Conservation (phyloP, 441 rosid genomes). For the Populus hybrid region DNA sequence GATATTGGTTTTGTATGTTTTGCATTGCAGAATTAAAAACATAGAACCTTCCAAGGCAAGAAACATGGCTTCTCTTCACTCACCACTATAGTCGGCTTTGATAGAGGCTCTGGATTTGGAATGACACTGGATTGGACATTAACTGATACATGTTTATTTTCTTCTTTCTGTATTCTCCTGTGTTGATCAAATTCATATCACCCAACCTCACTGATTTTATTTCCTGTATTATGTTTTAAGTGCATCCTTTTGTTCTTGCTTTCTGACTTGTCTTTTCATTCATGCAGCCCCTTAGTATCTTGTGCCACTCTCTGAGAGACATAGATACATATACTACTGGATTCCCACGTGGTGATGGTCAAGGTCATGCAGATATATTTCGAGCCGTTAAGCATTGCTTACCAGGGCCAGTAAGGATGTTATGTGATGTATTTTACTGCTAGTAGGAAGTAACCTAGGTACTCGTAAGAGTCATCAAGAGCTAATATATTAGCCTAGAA, state of each 20-base stretch:
- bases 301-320: constrained; percentile 78
- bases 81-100: constrained; percentile 1
- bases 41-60: constrained; percentile 78
- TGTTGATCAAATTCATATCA: background rate
- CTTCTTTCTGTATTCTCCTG: background rate
- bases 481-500: background rate
- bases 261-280: constrained; percentile 15
- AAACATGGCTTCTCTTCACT: constrained; percentile 10
- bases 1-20: constrained; percentile 19
- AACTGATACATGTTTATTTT: background rate
- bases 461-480: background rate
- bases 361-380: constrained; percentile 82
- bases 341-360: constrained; percentile 80
- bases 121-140: background rate
- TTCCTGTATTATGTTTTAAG: background rate
- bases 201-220: background rate
- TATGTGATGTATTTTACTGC: constrained; percentile 11
- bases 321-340: constrained; percentile 80
- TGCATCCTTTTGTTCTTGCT: background rate
- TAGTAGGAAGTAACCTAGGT: constrained; percentile 12
- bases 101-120: constrained; percentile 3
- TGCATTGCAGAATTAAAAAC: constrained; percentile 73
- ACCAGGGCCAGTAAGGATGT: constrained; percentile 90
- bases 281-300: constrained; percentile 91
- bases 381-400: constrained; percentile 89